A percentile compares a stretch with the other conserved stretches of the same genome.
phyloP scores from a whole-genome alignment of 2,329 filamentous ascomycete genomes.

The Acrocalymma vagum region DNA sequence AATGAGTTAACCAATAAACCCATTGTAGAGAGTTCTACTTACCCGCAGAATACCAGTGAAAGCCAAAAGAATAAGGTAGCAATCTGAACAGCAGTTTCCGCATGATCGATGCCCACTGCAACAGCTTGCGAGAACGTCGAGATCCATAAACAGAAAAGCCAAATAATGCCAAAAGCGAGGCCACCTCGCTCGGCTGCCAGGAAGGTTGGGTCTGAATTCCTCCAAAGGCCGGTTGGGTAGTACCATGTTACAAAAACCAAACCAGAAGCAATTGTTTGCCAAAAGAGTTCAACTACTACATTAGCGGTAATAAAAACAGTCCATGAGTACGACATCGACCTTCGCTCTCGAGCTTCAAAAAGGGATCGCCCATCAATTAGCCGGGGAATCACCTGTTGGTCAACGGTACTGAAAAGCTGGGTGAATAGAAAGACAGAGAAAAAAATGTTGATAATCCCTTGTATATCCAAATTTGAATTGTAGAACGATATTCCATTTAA shows the following conservation, averaged over 20 bases:
- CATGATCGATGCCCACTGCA: constrained; percentile 73
- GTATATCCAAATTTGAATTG: constrained; percentile 18
- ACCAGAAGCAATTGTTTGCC: constrained; percentile 10
- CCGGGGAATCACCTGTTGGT: constrained; percentile 20
- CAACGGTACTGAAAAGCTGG: constrained; percentile 27
- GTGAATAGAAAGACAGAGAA: constrained; percentile 33
- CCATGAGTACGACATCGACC: constrained; percentile 19
- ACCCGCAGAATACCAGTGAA: constrained; percentile 72
- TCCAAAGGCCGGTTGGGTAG: constrained; percentile 16
- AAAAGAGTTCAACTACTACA: constrained; percentile 12
- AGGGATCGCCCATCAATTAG: constrained; percentile 8
- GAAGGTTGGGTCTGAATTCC: constrained; percentile 18
- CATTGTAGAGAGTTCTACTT: constrained; percentile 50
- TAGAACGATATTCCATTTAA: constrained; percentile 69
- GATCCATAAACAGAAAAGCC: constrained; percentile 14
- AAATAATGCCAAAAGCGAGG: constrained; percentile 6
- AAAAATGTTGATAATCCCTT: constrained; percentile 32
- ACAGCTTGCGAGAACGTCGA: constrained; percentile 12
- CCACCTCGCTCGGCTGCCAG: constrained; percentile 1
- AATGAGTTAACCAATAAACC: constrained; percentile 68
- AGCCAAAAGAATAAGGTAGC: constrained; percentile 62
- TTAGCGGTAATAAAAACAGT: constrained; percentile 58
- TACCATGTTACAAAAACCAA: constrained; percentile 15
- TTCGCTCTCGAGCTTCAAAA: constrained; percentile 18
- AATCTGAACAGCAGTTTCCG: constrained; percentile 75